Evolutionary conservation across 2,329 filamentous ascomycete genomes (phyloP).

Genomic region (Aspergillus costaricaensis): DNA sequence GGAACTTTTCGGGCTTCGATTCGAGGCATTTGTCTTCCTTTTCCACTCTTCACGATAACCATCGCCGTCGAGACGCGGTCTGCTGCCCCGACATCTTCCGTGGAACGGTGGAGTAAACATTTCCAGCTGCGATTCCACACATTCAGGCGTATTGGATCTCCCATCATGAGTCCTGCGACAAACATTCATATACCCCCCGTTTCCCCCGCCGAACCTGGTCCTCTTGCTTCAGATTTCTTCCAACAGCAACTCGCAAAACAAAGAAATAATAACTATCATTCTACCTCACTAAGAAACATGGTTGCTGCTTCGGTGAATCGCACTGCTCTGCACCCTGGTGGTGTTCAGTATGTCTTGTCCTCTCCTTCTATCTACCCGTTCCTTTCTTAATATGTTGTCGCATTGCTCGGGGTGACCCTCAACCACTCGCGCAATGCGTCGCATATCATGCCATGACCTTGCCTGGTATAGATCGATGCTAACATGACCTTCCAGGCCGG

Average conservation of each 20-base stretch:
- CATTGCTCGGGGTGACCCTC: background rate
- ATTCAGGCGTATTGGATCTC: conserved; percentile 9
- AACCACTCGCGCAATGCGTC: background rate
- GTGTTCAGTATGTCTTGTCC: conserved; percentile 73
- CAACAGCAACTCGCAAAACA: conserved; percentile 61
- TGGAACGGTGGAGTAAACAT: conserved; percentile 42
- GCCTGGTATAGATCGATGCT: conserved; percentile 8
- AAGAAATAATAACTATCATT: conserved; percentile 61
- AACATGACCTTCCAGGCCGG: conserved; percentile 60
- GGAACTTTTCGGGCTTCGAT: conserved; percentile 35
- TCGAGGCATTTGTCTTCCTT: conserved; percentile 26
- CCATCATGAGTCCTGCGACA: conserved; percentile 36
- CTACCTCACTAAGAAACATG: conserved; percentile 56
- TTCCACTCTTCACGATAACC: conserved; percentile 18
- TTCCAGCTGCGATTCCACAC: conserved; percentile 22
- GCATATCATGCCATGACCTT: background rate
- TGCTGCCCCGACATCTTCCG: conserved; percentile 42
- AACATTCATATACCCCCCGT: conserved; percentile 48
- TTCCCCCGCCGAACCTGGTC: conserved; percentile 48
- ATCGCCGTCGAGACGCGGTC: conserved; percentile 25
- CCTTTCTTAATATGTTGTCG: conserved; percentile 16
- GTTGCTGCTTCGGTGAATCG: conserved; percentile 73
- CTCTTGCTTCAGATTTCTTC: conserved; percentile 57
- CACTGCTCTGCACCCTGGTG: conserved; percentile 85
- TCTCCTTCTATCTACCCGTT: conserved; percentile 9